phyloP scores from a whole-genome alignment of 1,284 basidiomycete species.

The Malassezia globosa region DNA sequence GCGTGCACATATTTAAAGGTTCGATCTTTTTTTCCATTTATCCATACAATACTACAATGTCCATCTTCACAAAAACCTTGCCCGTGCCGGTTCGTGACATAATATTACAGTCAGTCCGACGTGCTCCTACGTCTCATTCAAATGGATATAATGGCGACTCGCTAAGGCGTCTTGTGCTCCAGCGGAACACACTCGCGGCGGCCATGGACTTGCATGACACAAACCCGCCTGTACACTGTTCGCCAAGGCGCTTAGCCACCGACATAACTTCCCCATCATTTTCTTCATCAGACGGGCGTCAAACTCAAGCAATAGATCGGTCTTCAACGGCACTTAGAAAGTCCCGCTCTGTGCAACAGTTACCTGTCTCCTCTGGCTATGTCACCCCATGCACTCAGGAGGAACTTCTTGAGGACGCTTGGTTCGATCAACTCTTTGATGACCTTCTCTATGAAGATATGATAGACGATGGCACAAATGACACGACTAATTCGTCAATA shows the following conservation, averaged over 20 bases:
- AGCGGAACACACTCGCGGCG: constrained; percentile 8
- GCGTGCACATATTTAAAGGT: too few relatives aligned
- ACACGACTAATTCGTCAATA: too few relatives aligned
- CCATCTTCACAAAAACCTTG: constrained; percentile 6
- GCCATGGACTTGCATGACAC: neutral
- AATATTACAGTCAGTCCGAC: constrained; percentile 7
- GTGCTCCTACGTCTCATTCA: constrained; percentile 4
- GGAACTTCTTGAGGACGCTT: constrained; percentile 4
- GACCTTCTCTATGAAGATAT: constrained; percentile 4
- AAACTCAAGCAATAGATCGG: too few relatives aligned
- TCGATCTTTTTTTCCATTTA: too few relatives aligned
- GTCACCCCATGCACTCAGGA: neutral
- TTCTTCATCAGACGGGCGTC: too few relatives aligned
- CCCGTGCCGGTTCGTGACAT: constrained; percentile 10
- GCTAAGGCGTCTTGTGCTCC: constrained; percentile 13
- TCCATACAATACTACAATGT: neutral
- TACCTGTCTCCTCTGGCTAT: neutral
- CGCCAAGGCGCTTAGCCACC: neutral
- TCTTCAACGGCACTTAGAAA: neutral
- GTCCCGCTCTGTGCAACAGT: constrained; percentile 2
- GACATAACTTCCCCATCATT: too few relatives aligned
- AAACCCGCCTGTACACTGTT: neutral
- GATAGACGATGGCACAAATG: too few relatives aligned
- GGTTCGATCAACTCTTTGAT: constrained; percentile 15
- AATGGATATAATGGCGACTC: constrained; percentile 10